Percentiles rank a stretch among this genome's conserved stretches.
Evolutionary conservation across 768 basidiomycete species (phyloP).

Genomic region (Gloeophyllum trabeum): DNA sequence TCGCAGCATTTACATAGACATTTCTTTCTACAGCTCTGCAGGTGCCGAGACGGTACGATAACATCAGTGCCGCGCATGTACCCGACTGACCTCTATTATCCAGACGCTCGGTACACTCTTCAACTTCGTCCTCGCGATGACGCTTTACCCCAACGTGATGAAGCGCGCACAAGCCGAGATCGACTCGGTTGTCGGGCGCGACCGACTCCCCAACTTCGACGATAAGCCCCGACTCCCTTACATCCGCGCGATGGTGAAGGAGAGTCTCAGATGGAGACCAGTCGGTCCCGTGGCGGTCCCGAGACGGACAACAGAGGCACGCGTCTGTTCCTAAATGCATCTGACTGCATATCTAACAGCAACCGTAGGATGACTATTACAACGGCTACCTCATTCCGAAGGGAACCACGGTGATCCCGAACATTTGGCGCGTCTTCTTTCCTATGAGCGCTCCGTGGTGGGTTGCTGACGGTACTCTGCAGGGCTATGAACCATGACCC

Average conservation of each 20-base stretch:
- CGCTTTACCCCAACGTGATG: constrained; percentile 12
- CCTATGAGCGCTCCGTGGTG: not conserved
- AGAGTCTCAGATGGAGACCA: constrained; percentile 12
- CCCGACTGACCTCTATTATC: not conserved
- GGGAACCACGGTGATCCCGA: constrained; percentile 12
- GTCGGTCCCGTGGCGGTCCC: constrained; percentile 7
- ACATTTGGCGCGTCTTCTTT: constrained; percentile 7
- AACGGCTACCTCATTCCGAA: constrained; percentile 16
- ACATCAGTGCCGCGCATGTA: not conserved
- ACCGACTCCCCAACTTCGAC: constrained; percentile 11
- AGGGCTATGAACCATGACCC: constrained; percentile 16
- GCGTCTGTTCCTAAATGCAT: not conserved
- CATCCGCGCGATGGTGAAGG: constrained; percentile 9
- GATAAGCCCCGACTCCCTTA: constrained; percentile 10
- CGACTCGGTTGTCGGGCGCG: constrained; percentile 10
- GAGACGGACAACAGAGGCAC: not conserved
- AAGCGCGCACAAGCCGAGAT: constrained; percentile 13
- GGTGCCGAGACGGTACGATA: not conserved
- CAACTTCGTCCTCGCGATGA: constrained; percentile 13
- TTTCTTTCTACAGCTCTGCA: not conserved
- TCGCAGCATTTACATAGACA: not conserved
- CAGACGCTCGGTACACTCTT: constrained; percentile 8
- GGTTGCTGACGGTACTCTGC: not conserved
- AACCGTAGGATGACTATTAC: constrained; percentile 12
- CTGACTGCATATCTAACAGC: not conserved